Conservation (phyloP, 345 rosid species). For the Camelina sativa region DNA sequence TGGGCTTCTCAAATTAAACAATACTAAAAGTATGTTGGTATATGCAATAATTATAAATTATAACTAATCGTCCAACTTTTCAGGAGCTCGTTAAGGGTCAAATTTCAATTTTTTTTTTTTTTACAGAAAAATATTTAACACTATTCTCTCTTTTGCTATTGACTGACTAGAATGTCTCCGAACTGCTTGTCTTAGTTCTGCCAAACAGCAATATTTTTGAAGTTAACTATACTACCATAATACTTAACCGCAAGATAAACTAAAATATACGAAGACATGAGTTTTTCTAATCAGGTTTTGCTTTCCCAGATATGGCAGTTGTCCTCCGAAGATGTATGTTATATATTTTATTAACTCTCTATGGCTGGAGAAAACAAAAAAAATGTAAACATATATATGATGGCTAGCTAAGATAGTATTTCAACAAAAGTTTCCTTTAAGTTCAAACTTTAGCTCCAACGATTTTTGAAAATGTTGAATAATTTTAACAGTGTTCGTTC, state of each 20-base stretch:
- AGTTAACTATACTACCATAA: slow-evolving; percentile 22
- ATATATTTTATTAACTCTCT: neutral
- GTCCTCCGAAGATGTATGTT: neutral
- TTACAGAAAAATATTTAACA: slow-evolving; percentile 4
- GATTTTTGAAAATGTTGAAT: slow-evolving; percentile 5
- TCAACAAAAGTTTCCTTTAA: neutral
- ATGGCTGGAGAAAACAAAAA: neutral
- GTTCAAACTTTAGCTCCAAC: neutral
- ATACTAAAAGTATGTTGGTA: neutral
- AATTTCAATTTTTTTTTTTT: neutral
- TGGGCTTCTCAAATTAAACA: slow-evolving; percentile 14
- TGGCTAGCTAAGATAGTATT: neutral
- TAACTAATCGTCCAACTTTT: slow-evolving; percentile 42
- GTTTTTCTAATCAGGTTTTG: slow-evolving; percentile 22
- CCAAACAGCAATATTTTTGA: slow-evolving; percentile 23
- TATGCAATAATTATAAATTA: slow-evolving; percentile 20
- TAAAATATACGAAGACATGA: slow-evolving; percentile 16
- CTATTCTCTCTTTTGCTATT: slow-evolving; percentile 28
- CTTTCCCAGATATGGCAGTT: slow-evolving; percentile 16
- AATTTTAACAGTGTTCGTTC: neutral
- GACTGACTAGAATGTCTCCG: slow-evolving; percentile 28
- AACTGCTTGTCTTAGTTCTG: slow-evolving; percentile 33
- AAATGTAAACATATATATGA: no score
- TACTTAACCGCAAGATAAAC: slow-evolving; percentile 27
- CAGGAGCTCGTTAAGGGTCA: slow-evolving; percentile 39